Percentiles rank a stretch among this genome's conserved stretches.
These are phyloP conservation scores for Beauveria sp. DNA, from an alignment of 2,329 filamentous ascomycete species.

Conservation along the genomic window DNA sequence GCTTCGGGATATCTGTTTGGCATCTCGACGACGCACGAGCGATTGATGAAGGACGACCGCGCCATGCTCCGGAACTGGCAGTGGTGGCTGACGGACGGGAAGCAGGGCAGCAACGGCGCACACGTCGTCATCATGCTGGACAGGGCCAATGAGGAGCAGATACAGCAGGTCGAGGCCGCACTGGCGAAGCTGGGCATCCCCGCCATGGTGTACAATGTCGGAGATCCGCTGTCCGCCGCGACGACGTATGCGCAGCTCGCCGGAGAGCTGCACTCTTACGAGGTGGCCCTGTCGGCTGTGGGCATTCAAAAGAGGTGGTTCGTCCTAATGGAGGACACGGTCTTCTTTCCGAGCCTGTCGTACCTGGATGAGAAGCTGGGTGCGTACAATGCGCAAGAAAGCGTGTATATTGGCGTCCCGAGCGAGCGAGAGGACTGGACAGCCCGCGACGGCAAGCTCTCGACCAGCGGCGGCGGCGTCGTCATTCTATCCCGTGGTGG, in stretches of 20 bases:
- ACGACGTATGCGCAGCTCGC: slow-evolving; percentile 32
- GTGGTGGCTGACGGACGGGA: slow-evolving; percentile 37
- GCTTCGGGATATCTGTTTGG: slow-evolving; percentile 35
- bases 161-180: slow-evolving; percentile 21
- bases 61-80: slow-evolving; percentile 35
- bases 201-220: slow-evolving; percentile 26
- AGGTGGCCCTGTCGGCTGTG: slow-evolving; percentile 25
- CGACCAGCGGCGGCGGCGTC: slow-evolving; percentile 37
- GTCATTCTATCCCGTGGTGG: slow-evolving; percentile 33
- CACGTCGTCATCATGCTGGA: slow-evolving; percentile 34
- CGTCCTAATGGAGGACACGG: slow-evolving; percentile 37
- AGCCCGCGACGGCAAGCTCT: slow-evolving; percentile 26
- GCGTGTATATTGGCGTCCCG: slow-evolving; percentile 35
- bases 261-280: slow-evolving; percentile 25
- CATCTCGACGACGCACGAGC: slow-evolving; percentile 34
- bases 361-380: slow-evolving; percentile 30
- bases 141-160: slow-evolving; percentile 26
- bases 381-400: slow-evolving; percentile 23
- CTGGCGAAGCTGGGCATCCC: slow-evolving; percentile 32
- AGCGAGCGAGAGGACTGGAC: slow-evolving; percentile 37
- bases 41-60: slow-evolving; percentile 30
- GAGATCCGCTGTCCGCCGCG: slow-evolving; percentile 24
- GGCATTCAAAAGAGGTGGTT: slow-evolving; percentile 33
- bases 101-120: slow-evolving; percentile 33
- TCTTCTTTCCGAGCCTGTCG: slow-evolving; percentile 37